A percentile compares a stretch with the other conserved stretches of the same genome.
phyloP scores from a whole-genome alignment of 768 basidiomycete genomes.

The Pisolithus sp. region DNA sequence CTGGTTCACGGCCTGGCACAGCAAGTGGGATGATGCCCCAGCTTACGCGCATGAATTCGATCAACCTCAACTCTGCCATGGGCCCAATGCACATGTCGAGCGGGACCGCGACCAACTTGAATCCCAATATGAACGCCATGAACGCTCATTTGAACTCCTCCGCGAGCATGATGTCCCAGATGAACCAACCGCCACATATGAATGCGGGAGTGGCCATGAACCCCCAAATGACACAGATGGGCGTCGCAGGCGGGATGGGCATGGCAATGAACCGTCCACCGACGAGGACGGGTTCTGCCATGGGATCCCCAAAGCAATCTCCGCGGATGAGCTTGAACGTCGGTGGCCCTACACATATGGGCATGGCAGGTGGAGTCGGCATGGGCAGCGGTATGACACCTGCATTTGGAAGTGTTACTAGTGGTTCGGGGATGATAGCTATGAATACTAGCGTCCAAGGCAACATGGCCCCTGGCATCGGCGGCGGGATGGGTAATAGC shows the following conservation, averaged over 20 bases:
- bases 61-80: slow-evolving; percentile 18
- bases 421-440: not conserved
- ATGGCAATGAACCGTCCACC: slow-evolving; percentile 24
- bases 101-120: slow-evolving; percentile 5
- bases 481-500: slow-evolving; percentile 3
- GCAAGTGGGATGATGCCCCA: slow-evolving; percentile 15
- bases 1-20: slow-evolving; percentile 21
- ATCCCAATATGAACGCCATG: slow-evolving; percentile 6
- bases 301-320: slow-evolving; percentile 24
- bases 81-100: slow-evolving; percentile 7
- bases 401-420: slow-evolving; percentile 8
- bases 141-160: slow-evolving; percentile 9
- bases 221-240: slow-evolving; percentile 14
- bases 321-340: slow-evolving; percentile 15
- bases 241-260: slow-evolving; percentile 8
- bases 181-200: slow-evolving; percentile 21
- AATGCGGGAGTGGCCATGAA: slow-evolving; percentile 4
- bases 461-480: slow-evolving; percentile 5
- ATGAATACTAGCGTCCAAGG: slow-evolving; percentile 10
- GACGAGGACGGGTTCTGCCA: slow-evolving; percentile 25
- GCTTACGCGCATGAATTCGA: slow-evolving; percentile 20
- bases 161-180: slow-evolving; percentile 6
- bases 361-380: slow-evolving; percentile 1
- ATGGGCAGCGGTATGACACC: slow-evolving; percentile 7
- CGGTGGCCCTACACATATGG: slow-evolving; percentile 6